Base-by-base conservation (phyloP, 1,139 yeast genomes). In the Scheffersomyces segobiensis region DNA sequence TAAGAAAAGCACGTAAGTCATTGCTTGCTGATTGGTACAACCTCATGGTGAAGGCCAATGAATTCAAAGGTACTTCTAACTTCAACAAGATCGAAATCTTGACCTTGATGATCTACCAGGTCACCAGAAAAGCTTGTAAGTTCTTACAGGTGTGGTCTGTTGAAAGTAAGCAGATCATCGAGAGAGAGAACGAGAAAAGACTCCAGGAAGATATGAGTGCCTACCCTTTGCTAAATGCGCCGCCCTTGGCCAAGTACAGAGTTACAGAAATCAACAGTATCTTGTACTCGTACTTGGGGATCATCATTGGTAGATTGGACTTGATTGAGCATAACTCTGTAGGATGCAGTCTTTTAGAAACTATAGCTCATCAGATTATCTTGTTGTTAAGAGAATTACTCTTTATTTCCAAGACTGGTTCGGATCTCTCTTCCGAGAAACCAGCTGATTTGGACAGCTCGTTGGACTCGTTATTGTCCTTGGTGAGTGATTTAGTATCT, bases 1-100 rank as follows among this genome's bases (percentile, higher is more conserved):
- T 95, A 20, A 79, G 96, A 56, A 88, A 85, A 64, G 82, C 89
- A 59, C 82, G 99, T 64, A 93, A 93, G 72, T 81, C 88, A 21
- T 77, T 95, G 59, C 83, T 95, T 52, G 93, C 97, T 0, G 98
- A 93, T 69, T 90, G 98, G 89, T 93, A 96, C 57, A 89, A 88
- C 60, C 78, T 95, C 52, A 93, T 93, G 84, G 85, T 89, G 10
- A 89, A 90, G 65, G 97, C 98, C 3, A 92, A 90, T 67, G 92
- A 90, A 58, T 90, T 87, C 69, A 87, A 89, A 67, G 88, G 91
- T 56, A 87, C 96, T 0, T 80, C 88, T 49, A 88, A 85, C 60
- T 81, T 81, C 55, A 80, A 81, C 52, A 88, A 90, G 63, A 84
- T 92, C 59, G 92, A 88, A 65, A 85, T 88, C 22, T 78, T 93